phyloP scores from a whole-genome alignment of 371 early-diverging fungal genomes.

The Rhizopus sp. region DNA sequence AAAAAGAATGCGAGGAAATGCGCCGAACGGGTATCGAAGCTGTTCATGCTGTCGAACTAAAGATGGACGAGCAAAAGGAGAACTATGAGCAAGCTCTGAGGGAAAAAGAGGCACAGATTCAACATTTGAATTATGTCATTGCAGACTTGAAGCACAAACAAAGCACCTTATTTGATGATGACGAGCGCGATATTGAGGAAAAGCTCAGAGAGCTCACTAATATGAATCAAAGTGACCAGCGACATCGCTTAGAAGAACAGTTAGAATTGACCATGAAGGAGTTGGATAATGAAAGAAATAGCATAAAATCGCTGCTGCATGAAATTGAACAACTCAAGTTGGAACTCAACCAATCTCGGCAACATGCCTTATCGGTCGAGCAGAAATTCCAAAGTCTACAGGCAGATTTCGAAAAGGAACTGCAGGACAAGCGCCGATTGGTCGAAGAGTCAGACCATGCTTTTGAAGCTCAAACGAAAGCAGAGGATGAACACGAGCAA shows the following conservation, averaged over 20 bases:
- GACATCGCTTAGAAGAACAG: slow-evolving; percentile 45
- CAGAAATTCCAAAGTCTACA: slow-evolving; percentile 29
- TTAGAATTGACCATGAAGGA: slow-evolving; percentile 38
- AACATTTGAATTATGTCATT: slow-evolving; percentile 25
- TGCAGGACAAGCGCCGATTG: slow-evolving; percentile 39
- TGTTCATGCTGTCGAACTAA: slow-evolving; percentile 34
- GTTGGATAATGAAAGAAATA: slow-evolving; percentile 30
- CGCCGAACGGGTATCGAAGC: slow-evolving; percentile 39
- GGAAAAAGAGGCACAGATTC: slow-evolving; percentile 28
- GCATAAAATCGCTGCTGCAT: slow-evolving; percentile 8
- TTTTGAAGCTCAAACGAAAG: slow-evolving; percentile 40
- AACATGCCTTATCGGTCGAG: slow-evolving; percentile 19
- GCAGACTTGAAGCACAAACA: slow-evolving; percentile 32
- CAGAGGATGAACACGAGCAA: slow-evolving; percentile 43
- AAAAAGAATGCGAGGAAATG: slow-evolving; percentile 45
- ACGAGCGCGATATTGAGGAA: slow-evolving; percentile 24
- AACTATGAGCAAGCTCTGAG: slow-evolving; percentile 16
- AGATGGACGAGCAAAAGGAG: slow-evolving; percentile 26
- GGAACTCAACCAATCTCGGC: slow-evolving; percentile 24
- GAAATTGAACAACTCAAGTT: slow-evolving; percentile 23
- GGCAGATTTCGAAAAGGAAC: slow-evolving; percentile 35
- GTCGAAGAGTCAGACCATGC: slow-evolving; percentile 48
- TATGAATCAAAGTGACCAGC: slow-evolving; percentile 25
- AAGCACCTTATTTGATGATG: slow-evolving; percentile 25
- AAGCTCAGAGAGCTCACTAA: not conserved